Evolutionary conservation across 306 rosid genomes (phyloP).

Genomic region (Trifolium pratense): DNA sequence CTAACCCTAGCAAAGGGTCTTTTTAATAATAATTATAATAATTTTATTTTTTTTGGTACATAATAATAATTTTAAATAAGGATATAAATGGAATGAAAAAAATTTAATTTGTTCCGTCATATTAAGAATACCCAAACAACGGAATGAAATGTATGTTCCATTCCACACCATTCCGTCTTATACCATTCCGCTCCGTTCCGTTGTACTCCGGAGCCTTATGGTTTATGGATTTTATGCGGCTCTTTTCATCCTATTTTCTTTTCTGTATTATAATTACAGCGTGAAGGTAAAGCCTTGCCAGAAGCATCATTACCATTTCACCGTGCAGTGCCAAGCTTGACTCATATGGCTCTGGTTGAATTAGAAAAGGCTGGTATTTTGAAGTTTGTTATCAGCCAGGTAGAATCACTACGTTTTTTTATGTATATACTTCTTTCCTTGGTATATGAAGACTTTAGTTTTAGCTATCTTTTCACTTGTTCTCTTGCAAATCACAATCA

Average conservation of each 20-base stretch:
- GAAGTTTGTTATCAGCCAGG: conserved; percentile 94
- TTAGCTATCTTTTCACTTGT: background rate
- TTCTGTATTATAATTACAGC: conserved; percentile 55
- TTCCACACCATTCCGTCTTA: no score
- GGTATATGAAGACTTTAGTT: background rate
- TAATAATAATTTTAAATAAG: no score
- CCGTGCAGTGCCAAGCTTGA: conserved; percentile 91
- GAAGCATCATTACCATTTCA: conserved; percentile 98
- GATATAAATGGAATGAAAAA: no score
- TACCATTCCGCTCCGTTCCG: no score
- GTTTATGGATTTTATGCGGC: conserved; percentile 25
- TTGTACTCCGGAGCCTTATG: no score
- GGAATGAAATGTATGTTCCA: no score
- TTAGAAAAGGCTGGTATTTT: conserved; percentile 84
- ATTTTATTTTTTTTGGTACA: no score
- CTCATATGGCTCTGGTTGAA: conserved; percentile 93
- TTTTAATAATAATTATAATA: no score
- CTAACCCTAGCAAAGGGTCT: no score
- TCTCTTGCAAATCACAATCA: background rate
- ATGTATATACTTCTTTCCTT: background rate
- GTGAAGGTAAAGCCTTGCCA: conserved; percentile 96
- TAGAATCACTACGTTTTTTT: conserved; percentile 41
- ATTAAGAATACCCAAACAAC: no score
- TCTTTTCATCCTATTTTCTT: conserved; percentile 35
- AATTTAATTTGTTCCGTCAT: no score